Percentiles rank a stretch among this genome's conserved stretches.
phyloP scores from a whole-genome alignment of 495 filamentous ascomycete species.

The Opeltia flavorubescens region DNA sequence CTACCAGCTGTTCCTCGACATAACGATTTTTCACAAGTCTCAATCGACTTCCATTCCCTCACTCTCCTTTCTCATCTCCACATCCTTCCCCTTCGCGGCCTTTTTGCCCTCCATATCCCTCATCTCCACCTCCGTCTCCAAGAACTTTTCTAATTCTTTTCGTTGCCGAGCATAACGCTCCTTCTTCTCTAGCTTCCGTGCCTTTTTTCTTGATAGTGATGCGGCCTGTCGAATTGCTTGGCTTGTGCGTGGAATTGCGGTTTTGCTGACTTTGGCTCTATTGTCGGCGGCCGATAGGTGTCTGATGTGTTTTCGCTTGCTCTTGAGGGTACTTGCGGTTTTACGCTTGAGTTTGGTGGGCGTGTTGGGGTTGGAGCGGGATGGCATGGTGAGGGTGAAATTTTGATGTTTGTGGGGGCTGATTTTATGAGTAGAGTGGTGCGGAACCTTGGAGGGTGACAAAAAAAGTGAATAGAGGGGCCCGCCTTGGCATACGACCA shows the following conservation, averaged over 20 bases:
- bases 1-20: not conserved
- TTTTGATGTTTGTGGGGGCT: too few relatives aligned
- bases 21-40: not conserved
- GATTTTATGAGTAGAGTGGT: too few relatives aligned
- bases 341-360: slow-evolving; percentile 10
- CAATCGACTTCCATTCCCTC: slow-evolving; percentile 8
- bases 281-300: slow-evolving; percentile 1
- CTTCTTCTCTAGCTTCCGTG: slow-evolving; percentile 12
- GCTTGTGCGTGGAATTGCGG: slow-evolving; percentile 9
- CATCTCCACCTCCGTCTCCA: slow-evolving; percentile 13
- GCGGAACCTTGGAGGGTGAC: not conserved
- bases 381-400: slow-evolving; percentile 8
- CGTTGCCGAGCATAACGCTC: slow-evolving; percentile 8
- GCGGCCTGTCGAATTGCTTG: slow-evolving; percentile 11
- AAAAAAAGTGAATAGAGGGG: not conserved
- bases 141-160: slow-evolving; percentile 3
- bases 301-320: slow-evolving; percentile 10
- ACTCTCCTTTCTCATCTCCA: not conserved
- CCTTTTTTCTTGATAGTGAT: slow-evolving; percentile 13
- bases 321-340: slow-evolving; percentile 8
- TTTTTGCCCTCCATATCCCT: slow-evolving; percentile 8
- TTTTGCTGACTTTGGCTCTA: slow-evolving; percentile 6
- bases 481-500: too few relatives aligned
- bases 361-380: slow-evolving; percentile 16
- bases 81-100: not conserved